phyloP scores from a whole-genome alignment of 139 green algal genomes.

The Haematococcus lacustris region DNA sequence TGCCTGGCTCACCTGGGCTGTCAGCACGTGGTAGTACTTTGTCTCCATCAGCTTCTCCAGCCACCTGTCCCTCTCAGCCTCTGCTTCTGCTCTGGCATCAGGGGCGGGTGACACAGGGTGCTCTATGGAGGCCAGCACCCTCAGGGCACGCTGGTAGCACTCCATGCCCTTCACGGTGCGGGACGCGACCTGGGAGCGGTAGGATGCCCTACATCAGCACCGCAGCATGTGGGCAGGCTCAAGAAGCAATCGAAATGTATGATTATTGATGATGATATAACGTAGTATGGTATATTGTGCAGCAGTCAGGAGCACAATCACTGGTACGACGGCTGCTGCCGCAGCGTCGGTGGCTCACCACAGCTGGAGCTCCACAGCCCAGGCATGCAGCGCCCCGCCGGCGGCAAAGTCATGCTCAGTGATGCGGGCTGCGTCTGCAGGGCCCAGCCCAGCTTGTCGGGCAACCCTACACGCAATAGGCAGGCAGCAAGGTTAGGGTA shows the following conservation, averaged over 20 bases:
- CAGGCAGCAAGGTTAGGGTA: too few species aligned
- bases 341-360: too few species aligned
- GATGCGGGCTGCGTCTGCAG: neutral
- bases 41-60: slow-evolving; percentile 35
- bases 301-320: too few species aligned
- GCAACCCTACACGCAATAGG: neutral
- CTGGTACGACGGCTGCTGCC: too few species aligned
- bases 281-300: too few species aligned
- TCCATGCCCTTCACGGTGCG: slow-evolving; percentile 64
- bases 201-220: slow-evolving; percentile 1
- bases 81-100: too few species aligned
- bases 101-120: slow-evolving; percentile 6
- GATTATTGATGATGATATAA: too few species aligned
- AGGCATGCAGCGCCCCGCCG: neutral
- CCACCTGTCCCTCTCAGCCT: slow-evolving; percentile 24
- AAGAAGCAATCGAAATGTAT: too few species aligned
- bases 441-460: neutral
- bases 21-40: slow-evolving; percentile 77
- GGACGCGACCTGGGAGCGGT: slow-evolving; percentile 61
- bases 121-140: slow-evolving; percentile 19
- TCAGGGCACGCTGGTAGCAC: slow-evolving; percentile 40
- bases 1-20: slow-evolving; percentile 52
- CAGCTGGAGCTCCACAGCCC: neutral
- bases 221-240: too few species aligned
- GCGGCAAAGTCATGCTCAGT: neutral